Evolutionary conservation across 768 basidiomycete species (phyloP).

Genomic region (Leccinum olivaceopallidum): DNA sequence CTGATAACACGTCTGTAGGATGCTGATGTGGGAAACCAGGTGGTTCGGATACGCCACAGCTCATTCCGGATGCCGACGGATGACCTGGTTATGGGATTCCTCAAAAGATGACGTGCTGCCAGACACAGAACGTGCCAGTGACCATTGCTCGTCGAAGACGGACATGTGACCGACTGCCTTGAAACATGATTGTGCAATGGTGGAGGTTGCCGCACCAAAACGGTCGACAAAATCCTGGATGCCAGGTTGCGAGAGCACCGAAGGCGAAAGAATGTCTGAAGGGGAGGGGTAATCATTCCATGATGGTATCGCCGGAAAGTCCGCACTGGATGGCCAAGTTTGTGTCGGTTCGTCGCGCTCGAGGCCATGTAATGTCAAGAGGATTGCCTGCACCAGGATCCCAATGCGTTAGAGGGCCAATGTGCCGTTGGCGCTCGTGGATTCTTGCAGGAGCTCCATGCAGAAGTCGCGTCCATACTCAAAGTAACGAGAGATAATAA

Average conservation of each 20-base stretch:
- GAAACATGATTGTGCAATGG: constrained; percentile 59
- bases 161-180: constrained; percentile 73
- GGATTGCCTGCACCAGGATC: too few species aligned
- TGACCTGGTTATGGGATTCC: constrained; percentile 41
- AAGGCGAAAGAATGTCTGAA: constrained; percentile 57
- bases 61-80: constrained; percentile 38
- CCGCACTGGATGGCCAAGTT: constrained; percentile 74
- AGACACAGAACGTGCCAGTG: constrained; percentile 45
- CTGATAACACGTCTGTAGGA: constrained; percentile 77
- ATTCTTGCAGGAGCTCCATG: constrained; percentile 78
- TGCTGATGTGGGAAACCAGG: constrained; percentile 60
- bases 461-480: constrained; percentile 85
- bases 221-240: constrained; percentile 75
- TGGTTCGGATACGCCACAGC: constrained; percentile 65
- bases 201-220: constrained; percentile 54
- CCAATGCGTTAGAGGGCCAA: constrained; percentile 62
- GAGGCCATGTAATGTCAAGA: constrained; percentile 60
- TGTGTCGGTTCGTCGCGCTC: constrained; percentile 73
- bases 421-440: constrained; percentile 43
- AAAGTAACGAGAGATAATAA: constrained; percentile 78
- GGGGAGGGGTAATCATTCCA: constrained; percentile 71
- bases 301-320: constrained; percentile 56
- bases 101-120: constrained; percentile 53
- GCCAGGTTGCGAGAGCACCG: constrained; percentile 59
- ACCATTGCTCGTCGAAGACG: constrained; percentile 85